Evolutionary conservation across 2,329 filamentous ascomycete species (phyloP).

Genomic region (Diplodia seriata): DNA sequence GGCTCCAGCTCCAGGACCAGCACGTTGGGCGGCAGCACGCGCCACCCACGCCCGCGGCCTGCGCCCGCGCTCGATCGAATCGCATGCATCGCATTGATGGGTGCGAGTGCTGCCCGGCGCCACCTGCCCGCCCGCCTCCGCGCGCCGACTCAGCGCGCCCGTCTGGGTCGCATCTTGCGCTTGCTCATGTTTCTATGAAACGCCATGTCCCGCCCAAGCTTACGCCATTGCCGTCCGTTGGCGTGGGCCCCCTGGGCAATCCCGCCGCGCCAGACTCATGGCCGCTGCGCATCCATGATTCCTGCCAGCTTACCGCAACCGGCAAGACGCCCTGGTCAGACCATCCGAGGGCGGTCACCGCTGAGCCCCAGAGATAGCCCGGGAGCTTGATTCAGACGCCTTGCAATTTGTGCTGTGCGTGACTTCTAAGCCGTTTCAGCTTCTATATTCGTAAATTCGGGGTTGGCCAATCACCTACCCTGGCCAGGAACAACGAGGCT

Average conservation of each 20-base stretch:
- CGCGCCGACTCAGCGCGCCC: slow-evolving; percentile 23
- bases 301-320: slow-evolving; percentile 24
- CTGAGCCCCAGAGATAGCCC: slow-evolving; percentile 33
- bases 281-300: slow-evolving; percentile 14
- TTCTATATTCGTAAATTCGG: slow-evolving; percentile 33
- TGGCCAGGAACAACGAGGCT: slow-evolving; percentile 32
- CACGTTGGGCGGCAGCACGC: slow-evolving; percentile 6
- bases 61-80: slow-evolving; percentile 19
- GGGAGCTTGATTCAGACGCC: slow-evolving; percentile 34
- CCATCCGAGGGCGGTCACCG: slow-evolving; percentile 32
- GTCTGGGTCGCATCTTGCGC: slow-evolving; percentile 23
- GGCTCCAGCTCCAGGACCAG: background rate
- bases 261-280: slow-evolving; percentile 8
- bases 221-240: slow-evolving; percentile 33
- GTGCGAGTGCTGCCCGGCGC: slow-evolving; percentile 23
- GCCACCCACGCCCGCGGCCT: slow-evolving; percentile 12
- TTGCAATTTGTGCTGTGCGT: slow-evolving; percentile 34
- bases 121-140: slow-evolving; percentile 28
- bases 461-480: slow-evolving; percentile 27
- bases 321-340: slow-evolving; percentile 32
- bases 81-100: slow-evolving; percentile 22
- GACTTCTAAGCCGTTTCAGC: slow-evolving; percentile 34
- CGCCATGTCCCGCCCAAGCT: slow-evolving; percentile 32
- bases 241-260: slow-evolving; percentile 29
- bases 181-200: slow-evolving; percentile 30